A percentile compares a stretch with the other conserved stretches of the same genome.
Conservation (phyloP, 1,284 basidiomycete genomes). For the Phellopilus nigrolimitatus region DNA sequence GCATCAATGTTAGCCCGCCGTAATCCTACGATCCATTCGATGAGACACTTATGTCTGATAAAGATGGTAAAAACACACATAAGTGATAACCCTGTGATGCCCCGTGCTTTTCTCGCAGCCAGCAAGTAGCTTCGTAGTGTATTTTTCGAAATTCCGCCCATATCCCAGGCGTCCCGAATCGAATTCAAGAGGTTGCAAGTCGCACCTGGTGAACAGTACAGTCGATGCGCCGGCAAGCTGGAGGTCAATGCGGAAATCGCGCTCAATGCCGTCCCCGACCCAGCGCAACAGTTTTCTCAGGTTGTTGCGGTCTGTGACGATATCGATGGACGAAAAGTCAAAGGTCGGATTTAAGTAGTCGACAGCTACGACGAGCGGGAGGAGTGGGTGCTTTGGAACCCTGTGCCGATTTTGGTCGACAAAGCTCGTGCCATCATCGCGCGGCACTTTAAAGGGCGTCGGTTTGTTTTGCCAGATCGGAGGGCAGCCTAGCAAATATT, state of each 20-base stretch:
- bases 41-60: background rate
- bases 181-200: conserved; percentile 20
- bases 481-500: conserved; percentile 26
- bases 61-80: conserved; percentile 30
- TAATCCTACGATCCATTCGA: conserved; percentile 25
- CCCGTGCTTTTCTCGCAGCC: conserved; percentile 31
- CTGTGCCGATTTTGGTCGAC: conserved; percentile 32
- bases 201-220: conserved; percentile 30
- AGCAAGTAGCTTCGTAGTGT: conserved; percentile 25
- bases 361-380: conserved; percentile 33
- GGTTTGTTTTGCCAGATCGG: conserved; percentile 28
- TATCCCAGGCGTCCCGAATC: conserved; percentile 24
- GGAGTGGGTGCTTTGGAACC: conserved; percentile 29
- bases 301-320: conserved; percentile 34
- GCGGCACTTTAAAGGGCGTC: conserved; percentile 25
- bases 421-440: conserved; percentile 27
- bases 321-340: conserved; percentile 29
- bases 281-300: conserved; percentile 34
- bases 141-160: conserved; percentile 31
- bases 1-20: conserved; percentile 30
- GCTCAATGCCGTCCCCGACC: conserved; percentile 22
- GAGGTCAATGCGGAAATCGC: conserved; percentile 35
- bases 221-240: conserved; percentile 29
- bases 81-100: conserved; percentile 34
- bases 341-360: conserved; percentile 30